A percentile compares a stretch with the other conserved stretches of the same genome.
Conservation (phyloP, 331 rosid genomes). For the Pyrus hybrid region DNA sequence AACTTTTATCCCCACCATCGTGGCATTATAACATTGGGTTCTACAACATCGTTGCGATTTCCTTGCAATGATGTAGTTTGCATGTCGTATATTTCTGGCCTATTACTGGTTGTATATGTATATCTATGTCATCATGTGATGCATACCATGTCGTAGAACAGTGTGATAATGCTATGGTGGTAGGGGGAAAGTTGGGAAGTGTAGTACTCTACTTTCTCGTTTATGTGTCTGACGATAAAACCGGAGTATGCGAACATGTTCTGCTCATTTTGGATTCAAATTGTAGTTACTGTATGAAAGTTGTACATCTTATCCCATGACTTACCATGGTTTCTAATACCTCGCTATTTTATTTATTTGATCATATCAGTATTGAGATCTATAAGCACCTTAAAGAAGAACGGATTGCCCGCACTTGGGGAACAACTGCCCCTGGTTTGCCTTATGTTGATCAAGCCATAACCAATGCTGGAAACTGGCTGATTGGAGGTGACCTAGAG, state of each 20-base stretch:
- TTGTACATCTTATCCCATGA: background rate
- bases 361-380: conserved; percentile 63
- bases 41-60: background rate
- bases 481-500: conserved; percentile 96
- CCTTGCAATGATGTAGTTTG: background rate
- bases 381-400: conserved; percentile 96
- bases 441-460: conserved; percentile 88
- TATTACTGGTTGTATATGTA: background rate
- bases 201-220: background rate
- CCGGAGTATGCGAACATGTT: background rate
- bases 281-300: background rate
- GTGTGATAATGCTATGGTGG: background rate
- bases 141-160: background rate
- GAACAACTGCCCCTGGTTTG: conserved; percentile 79
- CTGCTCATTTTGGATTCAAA: background rate
- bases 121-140: background rate
- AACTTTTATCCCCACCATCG: background rate
- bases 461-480: conserved; percentile 80
- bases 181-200: background rate
- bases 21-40: background rate
- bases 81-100: background rate
- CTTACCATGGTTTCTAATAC: background rate
- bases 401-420: conserved; percentile 94
- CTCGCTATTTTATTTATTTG: conserved; percentile 15
- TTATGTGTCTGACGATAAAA: background rate